phyloP scores from a whole-genome alignment of 2,329 filamentous ascomycete species.

The Epichloe sibirici region DNA sequence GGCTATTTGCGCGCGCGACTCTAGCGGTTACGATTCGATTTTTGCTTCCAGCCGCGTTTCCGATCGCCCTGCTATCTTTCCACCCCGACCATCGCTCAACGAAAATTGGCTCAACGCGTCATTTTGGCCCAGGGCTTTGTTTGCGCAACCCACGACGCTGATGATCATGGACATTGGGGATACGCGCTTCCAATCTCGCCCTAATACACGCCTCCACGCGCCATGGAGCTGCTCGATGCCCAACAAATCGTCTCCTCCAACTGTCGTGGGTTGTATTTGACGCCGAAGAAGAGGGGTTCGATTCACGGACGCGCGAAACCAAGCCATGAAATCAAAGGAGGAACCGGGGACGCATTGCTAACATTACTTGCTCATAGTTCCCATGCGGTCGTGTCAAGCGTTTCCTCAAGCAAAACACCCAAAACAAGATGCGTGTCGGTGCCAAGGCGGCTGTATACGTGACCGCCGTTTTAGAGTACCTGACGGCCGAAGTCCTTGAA shows the following conservation, averaged over 20 bases:
- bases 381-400: conserved; percentile 99
- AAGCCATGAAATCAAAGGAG: background rate
- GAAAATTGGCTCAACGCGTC: background rate
- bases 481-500: conserved; percentile 96
- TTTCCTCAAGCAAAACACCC: conserved; percentile 97
- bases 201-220: background rate
- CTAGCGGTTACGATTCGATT: conserved; percentile 10
- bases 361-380: conserved; percentile 47
- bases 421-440: conserved; percentile 99
- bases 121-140: background rate
- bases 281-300: background rate
- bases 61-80: background rate
- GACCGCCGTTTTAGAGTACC: conserved; percentile 93
- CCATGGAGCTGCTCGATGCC: background rate
- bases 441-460: conserved; percentile 98
- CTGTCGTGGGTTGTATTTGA: too few relatives aligned
- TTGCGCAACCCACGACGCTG: background rate
- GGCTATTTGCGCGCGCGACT: conserved; percentile 6
- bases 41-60: background rate
- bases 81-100: background rate
- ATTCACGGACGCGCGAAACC: background rate
- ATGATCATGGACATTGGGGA: background rate
- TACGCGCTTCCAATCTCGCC: background rate
- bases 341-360: background rate
- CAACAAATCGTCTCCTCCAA: background rate